phyloP scores from a whole-genome alignment of 2,329 filamentous ascomycete genomes.

The Aspergillus carbonarius region DNA sequence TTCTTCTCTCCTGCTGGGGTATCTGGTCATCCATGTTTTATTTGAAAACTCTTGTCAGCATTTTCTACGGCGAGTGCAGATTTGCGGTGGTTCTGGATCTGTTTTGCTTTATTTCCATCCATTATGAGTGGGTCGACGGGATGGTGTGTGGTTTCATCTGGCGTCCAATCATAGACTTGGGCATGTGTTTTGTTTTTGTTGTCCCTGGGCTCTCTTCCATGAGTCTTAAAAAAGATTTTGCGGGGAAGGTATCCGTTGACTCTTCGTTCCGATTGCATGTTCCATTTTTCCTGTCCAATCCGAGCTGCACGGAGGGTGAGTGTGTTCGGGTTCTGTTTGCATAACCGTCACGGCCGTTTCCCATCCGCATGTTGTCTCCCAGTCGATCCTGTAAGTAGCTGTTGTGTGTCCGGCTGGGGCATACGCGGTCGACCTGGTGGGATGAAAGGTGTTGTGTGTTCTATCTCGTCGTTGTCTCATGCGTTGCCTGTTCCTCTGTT shows the following conservation, averaged over 20 bases:
- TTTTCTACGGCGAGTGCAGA: conserved; percentile 32
- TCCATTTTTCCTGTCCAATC: conserved; percentile 13
- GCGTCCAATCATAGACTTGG: conserved; percentile 46
- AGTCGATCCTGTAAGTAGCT: conserved; percentile 23
- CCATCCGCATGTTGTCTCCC: conserved; percentile 17
- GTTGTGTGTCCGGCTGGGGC: conserved; percentile 20
- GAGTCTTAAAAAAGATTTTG: conserved; percentile 27
- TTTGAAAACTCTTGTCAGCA: conserved; percentile 24
- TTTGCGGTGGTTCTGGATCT: conserved; percentile 29
- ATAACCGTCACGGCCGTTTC: conserved; percentile 20
- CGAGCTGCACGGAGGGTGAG: conserved; percentile 11
- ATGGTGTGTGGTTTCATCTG: conserved; percentile 37
- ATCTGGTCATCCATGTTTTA: conserved; percentile 15
- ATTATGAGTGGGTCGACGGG: conserved; percentile 36
- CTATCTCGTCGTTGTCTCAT: conserved; percentile 4
- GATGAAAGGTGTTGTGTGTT: conserved; percentile 16
- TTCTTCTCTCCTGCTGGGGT: conserved; percentile 13
- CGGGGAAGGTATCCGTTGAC: conserved; percentile 24
- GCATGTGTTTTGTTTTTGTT: conserved; percentile 34
- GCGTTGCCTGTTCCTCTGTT: conserved; percentile 8
- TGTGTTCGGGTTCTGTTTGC: conserved; percentile 19
- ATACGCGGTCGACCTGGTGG: conserved; percentile 20
- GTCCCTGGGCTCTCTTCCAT: conserved; percentile 19
- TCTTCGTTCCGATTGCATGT: conserved; percentile 16
- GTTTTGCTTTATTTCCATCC: conserved; percentile 28